phyloP scores from a whole-genome alignment of 805 yeast species.

The Candida hungchunana region DNA sequence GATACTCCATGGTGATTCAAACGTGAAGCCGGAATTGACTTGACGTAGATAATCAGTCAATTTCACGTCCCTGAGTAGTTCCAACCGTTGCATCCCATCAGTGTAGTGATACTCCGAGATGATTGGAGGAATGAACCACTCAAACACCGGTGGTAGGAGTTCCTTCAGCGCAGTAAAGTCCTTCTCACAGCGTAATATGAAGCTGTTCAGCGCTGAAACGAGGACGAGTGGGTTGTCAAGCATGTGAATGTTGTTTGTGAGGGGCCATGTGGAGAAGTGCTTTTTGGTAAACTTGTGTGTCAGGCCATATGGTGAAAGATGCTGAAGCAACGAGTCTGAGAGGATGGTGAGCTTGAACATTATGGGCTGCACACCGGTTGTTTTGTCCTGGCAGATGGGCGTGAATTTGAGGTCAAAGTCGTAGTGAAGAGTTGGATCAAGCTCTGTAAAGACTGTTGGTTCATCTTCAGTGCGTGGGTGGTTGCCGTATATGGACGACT shows the following conservation, averaged over 20 bases:
- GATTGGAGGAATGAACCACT: conserved; percentile 19
- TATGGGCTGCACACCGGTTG: conserved; percentile 11
- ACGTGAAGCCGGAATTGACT: conserved; percentile 1
- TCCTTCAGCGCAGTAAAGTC: conserved; percentile 4
- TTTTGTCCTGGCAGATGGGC: conserved; percentile 4
- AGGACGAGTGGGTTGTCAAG: conserved; percentile 17
- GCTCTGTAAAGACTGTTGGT: neutral
- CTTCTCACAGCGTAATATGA: conserved; percentile 16
- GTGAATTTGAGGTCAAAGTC: conserved; percentile 20
- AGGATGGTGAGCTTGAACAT: conserved; percentile 23
- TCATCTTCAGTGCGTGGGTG: conserved; percentile 11
- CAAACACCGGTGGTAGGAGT: conserved; percentile 17
- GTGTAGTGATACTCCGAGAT: conserved; percentile 7
- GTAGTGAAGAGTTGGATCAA: conserved; percentile 15
- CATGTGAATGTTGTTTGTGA: conserved; percentile 24
- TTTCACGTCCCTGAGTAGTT: conserved; percentile 14
- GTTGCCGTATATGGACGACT: conserved; percentile 16
- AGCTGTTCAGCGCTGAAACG: conserved; percentile 19
- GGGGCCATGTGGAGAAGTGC: conserved; percentile 23
- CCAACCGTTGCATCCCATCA: conserved; percentile 5
- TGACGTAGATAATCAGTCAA: conserved; percentile 12
- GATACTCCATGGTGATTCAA: conserved; percentile 15
- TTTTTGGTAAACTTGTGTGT: conserved; percentile 12
- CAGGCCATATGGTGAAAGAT: conserved; percentile 10
- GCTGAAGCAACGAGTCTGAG: conserved; percentile 13